Evolutionary conservation across 441 rosid species (phyloP), one percentile per base, ranked within the genome.

Genomic region (Bruguiera hainesii): DNA sequence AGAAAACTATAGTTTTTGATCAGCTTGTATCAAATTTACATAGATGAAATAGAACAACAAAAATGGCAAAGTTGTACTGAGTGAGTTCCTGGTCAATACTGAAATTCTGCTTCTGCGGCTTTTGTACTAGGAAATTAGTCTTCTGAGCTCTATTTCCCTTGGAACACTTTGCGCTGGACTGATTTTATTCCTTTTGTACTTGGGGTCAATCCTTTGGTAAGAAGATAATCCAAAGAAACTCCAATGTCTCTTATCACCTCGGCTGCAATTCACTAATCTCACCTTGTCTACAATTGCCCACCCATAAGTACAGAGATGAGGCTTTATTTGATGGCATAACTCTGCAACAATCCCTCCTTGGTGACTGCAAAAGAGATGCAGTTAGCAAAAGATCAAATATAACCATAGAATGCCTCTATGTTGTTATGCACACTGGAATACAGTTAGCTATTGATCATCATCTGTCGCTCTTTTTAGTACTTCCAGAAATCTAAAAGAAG

Each of bases 321-420:
- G 83, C 71, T 71, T 79, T 86, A 16, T 79, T 74, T 33, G 87
- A 71, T 10, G 92, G 91, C 66, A 95, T 63, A 60, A 92, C 74
- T 76, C 89, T 85, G 79, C 96, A 92, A 53, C 95, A 92, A 64
- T 95, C 92, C 74, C 95, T 87, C 67, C 93, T 90, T 2, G 93
- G 91, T 46, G 96, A 83, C 96, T 92, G 89, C 82, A 79, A 69
- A 75, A 71, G 0, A 31, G 61, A 48, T 61, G 39, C n/a, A 21
- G 37, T 62, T 52, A 59, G 67, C 31, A 26, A 48, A 28, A 56
- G 30, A 42, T 11, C 18, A 39, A 39, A 42, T 11, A 42, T 11
- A 11, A 13, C 18, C 48, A 42, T 42, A 42, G 13, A 42, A 42
- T 42, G 16, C 48, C 48, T 42, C 3, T 37, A 3, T 10, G 46